phyloP scores from a whole-genome alignment of 2,329 filamentous ascomycete genomes.

The Knufia petricola region DNA sequence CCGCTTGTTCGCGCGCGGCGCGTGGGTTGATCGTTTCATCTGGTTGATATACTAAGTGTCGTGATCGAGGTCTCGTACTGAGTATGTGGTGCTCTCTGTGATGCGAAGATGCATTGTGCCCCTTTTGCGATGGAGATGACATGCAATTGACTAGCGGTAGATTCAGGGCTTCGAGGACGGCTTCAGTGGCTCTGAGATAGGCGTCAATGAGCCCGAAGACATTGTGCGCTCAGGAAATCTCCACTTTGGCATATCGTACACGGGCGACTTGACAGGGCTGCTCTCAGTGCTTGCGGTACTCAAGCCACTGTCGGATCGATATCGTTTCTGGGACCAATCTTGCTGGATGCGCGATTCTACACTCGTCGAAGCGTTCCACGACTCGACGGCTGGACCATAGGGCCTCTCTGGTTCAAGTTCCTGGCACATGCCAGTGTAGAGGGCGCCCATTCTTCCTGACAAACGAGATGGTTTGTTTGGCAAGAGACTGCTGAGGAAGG shows the following conservation, averaged over 20 bases:
- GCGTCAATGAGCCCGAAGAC: neutral
- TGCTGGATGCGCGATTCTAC: neutral
- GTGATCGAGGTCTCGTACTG: too few relatives aligned
- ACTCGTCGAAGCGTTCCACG: constrained; percentile 6
- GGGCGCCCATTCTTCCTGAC: neutral
- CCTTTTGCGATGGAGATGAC: too few relatives aligned
- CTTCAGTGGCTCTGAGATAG: constrained; percentile 1
- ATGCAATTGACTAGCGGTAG: too few relatives aligned
- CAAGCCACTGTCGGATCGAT: constrained; percentile 1
- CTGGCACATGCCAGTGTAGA: constrained; percentile 1
- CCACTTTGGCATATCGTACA: constrained; percentile 2
- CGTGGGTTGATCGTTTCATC: too few relatives aligned
- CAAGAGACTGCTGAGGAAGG: neutral
- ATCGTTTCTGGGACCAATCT: too few relatives aligned
- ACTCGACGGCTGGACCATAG: neutral
- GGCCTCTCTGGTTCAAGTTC: neutral
- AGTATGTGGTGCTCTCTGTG: too few relatives aligned
- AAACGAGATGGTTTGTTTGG: constrained; percentile 1
- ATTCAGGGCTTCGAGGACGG: neutral
- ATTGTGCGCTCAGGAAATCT: neutral
- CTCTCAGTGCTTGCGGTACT: neutral
- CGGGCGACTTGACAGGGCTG: neutral
- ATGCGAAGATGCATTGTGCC: too few relatives aligned
- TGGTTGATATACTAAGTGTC: too few relatives aligned
- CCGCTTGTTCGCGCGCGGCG: too few relatives aligned